phyloP scores from a whole-genome alignment of 2,329 filamentous ascomycete species.

The Neurospora sp. region DNA sequence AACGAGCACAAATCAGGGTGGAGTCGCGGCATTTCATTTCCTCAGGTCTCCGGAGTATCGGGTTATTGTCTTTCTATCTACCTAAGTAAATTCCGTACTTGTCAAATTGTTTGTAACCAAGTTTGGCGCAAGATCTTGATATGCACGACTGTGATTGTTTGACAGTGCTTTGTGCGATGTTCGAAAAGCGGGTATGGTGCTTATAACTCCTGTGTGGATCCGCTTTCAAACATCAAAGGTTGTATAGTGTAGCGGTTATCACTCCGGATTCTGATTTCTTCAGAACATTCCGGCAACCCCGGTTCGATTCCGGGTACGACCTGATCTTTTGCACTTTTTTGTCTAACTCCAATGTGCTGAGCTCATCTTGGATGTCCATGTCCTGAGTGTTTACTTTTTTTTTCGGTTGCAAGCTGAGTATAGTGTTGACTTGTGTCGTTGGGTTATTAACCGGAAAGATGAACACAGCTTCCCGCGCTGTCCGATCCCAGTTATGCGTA shows the following conservation, averaged over 20 bases:
- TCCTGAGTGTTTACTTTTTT: background rate
- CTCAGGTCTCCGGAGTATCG: background rate
- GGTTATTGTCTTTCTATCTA: background rate
- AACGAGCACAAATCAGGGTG: background rate
- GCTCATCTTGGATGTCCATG: background rate
- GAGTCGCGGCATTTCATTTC: background rate
- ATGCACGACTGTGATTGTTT: background rate
- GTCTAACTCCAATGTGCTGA: background rate
- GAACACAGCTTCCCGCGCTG: background rate
- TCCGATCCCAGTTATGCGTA: background rate
- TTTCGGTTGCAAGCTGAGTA: background rate
- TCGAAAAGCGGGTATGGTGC: background rate
- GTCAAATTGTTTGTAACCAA: background rate
- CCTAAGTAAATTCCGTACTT: background rate
- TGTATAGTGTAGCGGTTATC: conserved; percentile 1
- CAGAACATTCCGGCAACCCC: background rate
- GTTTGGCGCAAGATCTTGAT: background rate
- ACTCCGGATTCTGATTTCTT: background rate
- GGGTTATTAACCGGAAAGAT: background rate
- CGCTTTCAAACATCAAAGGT: background rate
- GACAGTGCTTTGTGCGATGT: background rate
- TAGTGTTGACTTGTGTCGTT: background rate
- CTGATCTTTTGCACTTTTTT: background rate
- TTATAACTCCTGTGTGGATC: background rate
- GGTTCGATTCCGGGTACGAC: background rate